Percentiles rank a stretch among this genome's conserved stretches.
These are phyloP conservation scores for Colletotrichum horii DNA, from an alignment of 2,329 filamentous ascomycete genomes.

Conservation along the genomic window DNA sequence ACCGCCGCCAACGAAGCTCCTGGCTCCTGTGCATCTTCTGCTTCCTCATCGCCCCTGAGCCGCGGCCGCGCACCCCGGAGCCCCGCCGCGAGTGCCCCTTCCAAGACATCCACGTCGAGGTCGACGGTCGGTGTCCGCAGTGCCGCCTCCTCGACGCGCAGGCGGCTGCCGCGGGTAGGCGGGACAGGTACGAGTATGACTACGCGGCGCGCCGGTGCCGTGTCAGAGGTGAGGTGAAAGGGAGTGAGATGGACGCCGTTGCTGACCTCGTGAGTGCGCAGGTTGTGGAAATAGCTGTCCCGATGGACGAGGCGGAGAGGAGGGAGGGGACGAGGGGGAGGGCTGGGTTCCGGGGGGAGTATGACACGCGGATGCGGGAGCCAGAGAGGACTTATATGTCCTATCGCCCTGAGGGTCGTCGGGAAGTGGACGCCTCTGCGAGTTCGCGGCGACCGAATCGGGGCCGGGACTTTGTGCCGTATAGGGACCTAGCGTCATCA, in stretches of 20 bases:
- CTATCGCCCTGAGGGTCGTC: neutral
- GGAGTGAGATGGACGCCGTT: neutral
- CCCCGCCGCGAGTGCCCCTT: neutral
- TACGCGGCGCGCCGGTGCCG: neutral
- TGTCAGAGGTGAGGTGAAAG: neutral
- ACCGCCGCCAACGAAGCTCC: neutral
- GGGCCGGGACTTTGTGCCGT: neutral
- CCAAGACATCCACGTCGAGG: neutral
- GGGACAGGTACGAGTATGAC: neutral
- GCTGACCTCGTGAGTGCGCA: neutral
- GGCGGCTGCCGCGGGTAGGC: neutral
- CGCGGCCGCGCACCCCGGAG: neutral
- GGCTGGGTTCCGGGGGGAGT: neutral
- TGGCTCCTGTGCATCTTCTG: slow-evolving; percentile 2
- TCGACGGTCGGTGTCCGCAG: neutral
- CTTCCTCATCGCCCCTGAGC: neutral
- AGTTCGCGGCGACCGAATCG: neutral
- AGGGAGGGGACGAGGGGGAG: neutral
- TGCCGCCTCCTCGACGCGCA: neutral
- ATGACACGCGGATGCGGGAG: neutral
- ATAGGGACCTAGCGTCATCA: neutral
- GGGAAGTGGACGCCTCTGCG: neutral
- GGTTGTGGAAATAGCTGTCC: neutral
- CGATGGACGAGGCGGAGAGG: neutral
- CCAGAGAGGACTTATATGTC: neutral